Conservation (phyloP, 345 rosid species). For the Aquilaria yunnanensis region DNA sequence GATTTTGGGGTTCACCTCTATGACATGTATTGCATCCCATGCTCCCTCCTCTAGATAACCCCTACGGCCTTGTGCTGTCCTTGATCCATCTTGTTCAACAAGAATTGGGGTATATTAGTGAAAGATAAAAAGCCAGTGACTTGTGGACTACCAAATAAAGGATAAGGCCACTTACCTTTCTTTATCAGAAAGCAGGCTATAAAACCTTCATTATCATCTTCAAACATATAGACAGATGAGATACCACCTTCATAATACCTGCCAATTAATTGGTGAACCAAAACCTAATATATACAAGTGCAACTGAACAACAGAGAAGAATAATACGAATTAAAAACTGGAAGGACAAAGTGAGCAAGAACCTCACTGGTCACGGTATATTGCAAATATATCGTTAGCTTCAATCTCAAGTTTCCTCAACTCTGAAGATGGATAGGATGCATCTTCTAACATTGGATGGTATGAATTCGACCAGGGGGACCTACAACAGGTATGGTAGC, state of each 20-base stretch:
- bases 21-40: constrained; percentile 97
- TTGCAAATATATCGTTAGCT: constrained; percentile 80
- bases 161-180: constrained; percentile 52
- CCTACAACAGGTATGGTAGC: constrained; percentile 30
- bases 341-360: constrained; percentile 69
- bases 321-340: constrained; percentile 3
- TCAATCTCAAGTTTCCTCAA: constrained; percentile 88
- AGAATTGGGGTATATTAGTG: constrained; percentile 10
- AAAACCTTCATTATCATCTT: constrained; percentile 88
- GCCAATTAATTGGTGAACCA: constrained; percentile 28
- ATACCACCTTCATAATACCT: constrained; percentile 99
- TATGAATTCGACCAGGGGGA: constrained; percentile 96
- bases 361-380: constrained; percentile 99
- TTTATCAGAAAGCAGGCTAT: constrained; percentile 90
- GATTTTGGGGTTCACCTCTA: constrained; percentile 44
- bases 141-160: constrained; percentile 3
- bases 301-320: too few species aligned
- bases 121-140: neutral
- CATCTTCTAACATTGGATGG: constrained; percentile 77
- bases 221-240: constrained; percentile 98
- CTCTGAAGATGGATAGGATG: constrained; percentile 63
- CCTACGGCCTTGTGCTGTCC: constrained; percentile 86
- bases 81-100: constrained; percentile 71
- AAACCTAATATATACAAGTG: neutral
- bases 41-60: constrained; percentile 95